Conservation (phyloP, 1,139 yeast genomes). For the Candida mesenterica region DNA sequence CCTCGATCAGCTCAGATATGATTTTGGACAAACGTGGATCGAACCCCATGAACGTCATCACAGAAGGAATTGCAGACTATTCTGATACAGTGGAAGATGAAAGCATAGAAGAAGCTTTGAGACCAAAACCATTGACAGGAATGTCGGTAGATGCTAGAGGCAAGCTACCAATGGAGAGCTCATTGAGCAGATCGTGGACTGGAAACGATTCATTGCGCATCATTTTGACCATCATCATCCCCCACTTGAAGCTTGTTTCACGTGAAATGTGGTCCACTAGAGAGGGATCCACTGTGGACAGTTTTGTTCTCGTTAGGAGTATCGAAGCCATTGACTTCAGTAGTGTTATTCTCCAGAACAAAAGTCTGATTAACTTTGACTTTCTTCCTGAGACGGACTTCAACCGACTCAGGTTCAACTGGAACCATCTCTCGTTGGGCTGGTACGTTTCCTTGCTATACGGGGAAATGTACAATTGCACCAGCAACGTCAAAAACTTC, state of each 20-base stretch:
- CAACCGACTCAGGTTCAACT: conserved; percentile 52
- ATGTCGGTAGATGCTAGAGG: conserved; percentile 60
- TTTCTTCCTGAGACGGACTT: conserved; percentile 38
- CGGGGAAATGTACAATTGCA: conserved; percentile 57
- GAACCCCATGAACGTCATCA: conserved; percentile 1
- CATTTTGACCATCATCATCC: conserved; percentile 44
- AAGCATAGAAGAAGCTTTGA: conserved; percentile 14
- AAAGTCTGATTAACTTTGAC: conserved; percentile 29
- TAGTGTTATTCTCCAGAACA: conserved; percentile 19
- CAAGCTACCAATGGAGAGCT: conserved; percentile 53
- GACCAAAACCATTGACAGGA: conserved; percentile 49
- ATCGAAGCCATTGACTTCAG: conserved; percentile 37
- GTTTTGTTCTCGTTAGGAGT: conserved; percentile 35
- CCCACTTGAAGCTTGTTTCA: conserved; percentile 34
- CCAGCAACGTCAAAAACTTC: conserved; percentile 24
- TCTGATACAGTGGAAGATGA: conserved; percentile 21
- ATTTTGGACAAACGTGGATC: not conserved
- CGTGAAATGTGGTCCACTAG: conserved; percentile 35
- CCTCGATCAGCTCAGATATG: conserved; percentile 1
- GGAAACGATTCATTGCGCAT: conserved; percentile 53
- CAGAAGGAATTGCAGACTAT: conserved; percentile 3
- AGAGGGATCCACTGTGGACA: conserved; percentile 24
- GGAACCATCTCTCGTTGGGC: conserved; percentile 66
- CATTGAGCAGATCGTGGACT: conserved; percentile 57
- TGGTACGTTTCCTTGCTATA: conserved; percentile 76